A percentile compares a stretch with the other conserved stretches of the same genome.
phyloP scores from a whole-genome alignment of 2,329 filamentous ascomycete genomes.

The Fusarium metavorans region DNA sequence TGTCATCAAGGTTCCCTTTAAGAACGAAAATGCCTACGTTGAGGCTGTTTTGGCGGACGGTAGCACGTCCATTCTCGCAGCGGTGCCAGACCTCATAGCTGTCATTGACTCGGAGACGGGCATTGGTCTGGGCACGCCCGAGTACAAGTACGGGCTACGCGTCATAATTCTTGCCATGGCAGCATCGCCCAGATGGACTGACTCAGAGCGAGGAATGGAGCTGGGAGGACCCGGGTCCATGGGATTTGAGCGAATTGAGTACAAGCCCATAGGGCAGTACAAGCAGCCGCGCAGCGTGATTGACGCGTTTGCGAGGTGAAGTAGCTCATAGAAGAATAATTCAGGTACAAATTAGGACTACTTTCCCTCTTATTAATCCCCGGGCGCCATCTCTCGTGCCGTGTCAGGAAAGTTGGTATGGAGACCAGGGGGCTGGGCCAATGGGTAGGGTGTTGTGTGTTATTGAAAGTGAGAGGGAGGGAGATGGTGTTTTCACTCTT shows the following conservation, averaged over 20 bases:
- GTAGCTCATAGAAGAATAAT: neutral
- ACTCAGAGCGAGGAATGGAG: conserved; percentile 59
- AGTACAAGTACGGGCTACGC: conserved; percentile 49
- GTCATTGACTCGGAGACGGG: conserved; percentile 54
- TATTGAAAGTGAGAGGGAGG: no score
- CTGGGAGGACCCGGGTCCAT: conserved; percentile 58
- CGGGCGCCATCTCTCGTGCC: neutral
- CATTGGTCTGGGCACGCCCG: conserved; percentile 52
- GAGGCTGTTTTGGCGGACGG: conserved; percentile 6
- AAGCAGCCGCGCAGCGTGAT: conserved; percentile 66
- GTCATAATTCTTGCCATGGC: conserved; percentile 64
- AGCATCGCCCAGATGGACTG: conserved; percentile 66
- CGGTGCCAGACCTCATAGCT: conserved; percentile 57
- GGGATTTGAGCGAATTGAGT: conserved; percentile 56
- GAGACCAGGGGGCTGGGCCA: no score
- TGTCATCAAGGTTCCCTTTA: conserved; percentile 55
- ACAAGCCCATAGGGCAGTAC: conserved; percentile 63
- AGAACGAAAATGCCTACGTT: conserved; percentile 48
- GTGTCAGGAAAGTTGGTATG: neutral
- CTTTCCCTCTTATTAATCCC: neutral
- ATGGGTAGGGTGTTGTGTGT: no score
- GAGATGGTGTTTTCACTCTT: no score
- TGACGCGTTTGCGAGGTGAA: conserved; percentile 34
- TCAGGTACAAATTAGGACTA: neutral
- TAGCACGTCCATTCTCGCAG: conserved; percentile 46